Base-by-base conservation (phyloP, 176 grass and related monocot species). In the Eremochloa ophiuroides region DNA sequence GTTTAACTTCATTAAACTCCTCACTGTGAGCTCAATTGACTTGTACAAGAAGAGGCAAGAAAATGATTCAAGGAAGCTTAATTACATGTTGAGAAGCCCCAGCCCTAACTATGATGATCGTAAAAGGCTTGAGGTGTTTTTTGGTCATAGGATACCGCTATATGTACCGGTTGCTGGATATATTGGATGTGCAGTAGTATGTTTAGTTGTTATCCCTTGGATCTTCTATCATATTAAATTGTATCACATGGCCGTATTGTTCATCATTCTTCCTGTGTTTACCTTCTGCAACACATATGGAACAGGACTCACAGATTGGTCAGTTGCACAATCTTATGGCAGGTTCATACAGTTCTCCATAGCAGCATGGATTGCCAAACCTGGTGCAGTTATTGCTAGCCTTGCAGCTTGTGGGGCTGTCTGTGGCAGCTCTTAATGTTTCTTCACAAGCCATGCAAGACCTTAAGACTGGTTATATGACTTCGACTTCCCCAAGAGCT, bases 91-190 rank as follows among this genome's bases (percentile, higher is more conserved):
- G 20, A 56, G 40, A 62, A 41, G 77, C 25, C 85, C 85, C 2
- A 80, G 60, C 80, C 76, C 87, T n/a, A 91, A 65, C 64, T 95
- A 88, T 11, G 93, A 95, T 33, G 90, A 95, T 18, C 82, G 82
- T 13, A 86, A 75, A n/a, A 81, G 93, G 75, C 74, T 81, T 8
- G 74, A 84, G 4, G 28, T 82, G 22, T 83, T 88, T 76, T 30
- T 92, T 16, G 55, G 56, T 5, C 69, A 84, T 20, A 27, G 14
- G 28, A 84, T 89, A 47, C 91, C 84, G 0, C 10, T 16, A 15
- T 18, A 22, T 4, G 1, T 74, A 4, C 76, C 84, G 18, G 30
- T 81, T 4, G 33, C 16, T 0, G 84, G 80, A 62, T 93, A 89
- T 28, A 77, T 84, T 15, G 0, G 40, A 15, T 64, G 85, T 0